Conservation (phyloP, 2,329 filamentous ascomycete genomes). For the Aspergillus arachidicola region DNA sequence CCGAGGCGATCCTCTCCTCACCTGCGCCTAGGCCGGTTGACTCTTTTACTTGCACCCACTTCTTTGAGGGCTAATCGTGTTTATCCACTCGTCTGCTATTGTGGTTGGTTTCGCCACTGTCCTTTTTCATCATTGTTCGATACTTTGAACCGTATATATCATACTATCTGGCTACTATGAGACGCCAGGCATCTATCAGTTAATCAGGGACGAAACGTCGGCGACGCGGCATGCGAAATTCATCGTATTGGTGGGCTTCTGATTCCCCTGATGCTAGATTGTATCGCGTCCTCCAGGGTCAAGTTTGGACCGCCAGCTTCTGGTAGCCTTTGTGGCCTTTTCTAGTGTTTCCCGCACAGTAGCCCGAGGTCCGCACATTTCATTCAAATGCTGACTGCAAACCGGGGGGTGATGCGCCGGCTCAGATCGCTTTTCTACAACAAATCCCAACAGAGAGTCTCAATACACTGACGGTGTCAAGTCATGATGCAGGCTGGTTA, state of each 20-base stretch:
- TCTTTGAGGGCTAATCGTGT: constrained; percentile 1
- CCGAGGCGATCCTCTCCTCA: constrained; percentile 27
- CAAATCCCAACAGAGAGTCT: background rate
- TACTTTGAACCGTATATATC: constrained; percentile 2
- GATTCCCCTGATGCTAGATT: constrained; percentile 12
- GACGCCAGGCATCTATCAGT: constrained; percentile 7
- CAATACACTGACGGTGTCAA: constrained; percentile 12
- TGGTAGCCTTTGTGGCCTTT: background rate
- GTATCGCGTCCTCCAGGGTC: constrained; percentile 3
- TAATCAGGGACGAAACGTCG: constrained; percentile 8
- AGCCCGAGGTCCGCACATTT: constrained; percentile 4
- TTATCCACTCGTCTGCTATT: constrained; percentile 3
- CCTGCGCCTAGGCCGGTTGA: constrained; percentile 13
- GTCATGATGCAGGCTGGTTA: constrained; percentile 24
- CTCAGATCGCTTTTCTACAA: constrained; percentile 7
- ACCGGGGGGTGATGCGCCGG: constrained; percentile 18
- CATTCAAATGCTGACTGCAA: constrained; percentile 20
- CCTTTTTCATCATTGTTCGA: constrained; percentile 7
- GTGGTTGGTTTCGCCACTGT: constrained; percentile 9
- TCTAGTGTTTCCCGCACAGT: background rate
- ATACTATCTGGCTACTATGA: constrained; percentile 10
- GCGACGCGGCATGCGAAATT: constrained; percentile 15
- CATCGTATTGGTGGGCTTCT: constrained; percentile 15
- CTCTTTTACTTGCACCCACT: constrained; percentile 16
- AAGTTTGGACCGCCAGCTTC: constrained; percentile 1